phyloP scores from a whole-genome alignment of 2,329 filamentous ascomycete genomes.

The Stachybotrys chartarum region DNA sequence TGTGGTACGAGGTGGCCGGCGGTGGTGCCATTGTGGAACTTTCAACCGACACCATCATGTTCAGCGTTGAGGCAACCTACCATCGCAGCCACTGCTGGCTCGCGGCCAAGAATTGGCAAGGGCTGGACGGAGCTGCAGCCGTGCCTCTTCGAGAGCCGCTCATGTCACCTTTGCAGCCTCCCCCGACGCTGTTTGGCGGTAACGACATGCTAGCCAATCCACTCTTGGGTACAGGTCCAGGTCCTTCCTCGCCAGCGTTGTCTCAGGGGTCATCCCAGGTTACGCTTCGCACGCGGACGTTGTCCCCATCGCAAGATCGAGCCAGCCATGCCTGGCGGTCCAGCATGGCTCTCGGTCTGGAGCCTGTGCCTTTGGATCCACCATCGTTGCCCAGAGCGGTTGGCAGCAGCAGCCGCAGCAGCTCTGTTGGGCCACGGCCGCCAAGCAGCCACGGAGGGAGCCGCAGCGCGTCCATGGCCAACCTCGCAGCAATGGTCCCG shows the following conservation, averaged over 20 bases:
- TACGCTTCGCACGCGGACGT: conserved; percentile 28
- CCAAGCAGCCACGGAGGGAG: conserved; percentile 22
- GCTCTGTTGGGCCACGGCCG: conserved; percentile 25
- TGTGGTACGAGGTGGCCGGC: conserved; percentile 70
- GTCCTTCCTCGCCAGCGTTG: conserved; percentile 18
- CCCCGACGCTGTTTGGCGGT: conserved; percentile 25
- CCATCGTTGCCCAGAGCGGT: conserved; percentile 12
- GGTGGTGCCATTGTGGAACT: conserved; percentile 50
- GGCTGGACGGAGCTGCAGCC: conserved; percentile 18
- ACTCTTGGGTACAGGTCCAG: conserved; percentile 6
- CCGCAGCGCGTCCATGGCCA: conserved; percentile 26
- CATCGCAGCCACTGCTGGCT: conserved; percentile 52
- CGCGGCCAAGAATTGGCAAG: conserved; percentile 44
- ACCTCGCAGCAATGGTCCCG: conserved; percentile 21
- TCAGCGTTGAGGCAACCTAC: conserved; percentile 54
- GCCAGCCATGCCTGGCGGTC: conserved; percentile 28
- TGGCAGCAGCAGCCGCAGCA: conserved; percentile 24
- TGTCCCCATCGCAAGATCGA: conserved; percentile 28
- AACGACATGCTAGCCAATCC: conserved; percentile 17
- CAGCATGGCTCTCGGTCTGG: conserved; percentile 35
- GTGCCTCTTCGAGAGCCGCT: conserved; percentile 20
- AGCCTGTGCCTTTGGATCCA: conserved; percentile 32
- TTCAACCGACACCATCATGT: conserved; percentile 52
- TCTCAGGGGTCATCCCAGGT: conserved; percentile 15
- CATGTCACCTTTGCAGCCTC: conserved; percentile 31